phyloP scores from a whole-genome alignment of 176 grass and related monocot species.

The Avena atlantica region DNA sequence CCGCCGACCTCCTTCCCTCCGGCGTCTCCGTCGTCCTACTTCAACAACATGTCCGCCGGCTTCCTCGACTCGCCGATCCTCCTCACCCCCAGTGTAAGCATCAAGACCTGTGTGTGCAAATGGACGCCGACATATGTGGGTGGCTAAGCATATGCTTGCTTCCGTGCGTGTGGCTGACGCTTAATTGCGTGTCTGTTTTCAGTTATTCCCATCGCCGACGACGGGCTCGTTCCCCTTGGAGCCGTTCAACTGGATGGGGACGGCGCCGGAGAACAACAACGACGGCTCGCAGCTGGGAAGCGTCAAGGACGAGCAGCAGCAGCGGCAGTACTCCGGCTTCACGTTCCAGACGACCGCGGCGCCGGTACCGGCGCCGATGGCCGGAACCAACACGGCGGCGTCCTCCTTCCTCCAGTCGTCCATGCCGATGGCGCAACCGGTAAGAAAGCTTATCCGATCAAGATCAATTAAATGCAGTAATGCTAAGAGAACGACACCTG shows the following conservation, averaged over 20 bases:
- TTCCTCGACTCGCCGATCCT: conserved; percentile 81
- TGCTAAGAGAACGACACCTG: not conserved
- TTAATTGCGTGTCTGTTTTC: conserved; percentile 5
- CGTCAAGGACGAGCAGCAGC: conserved; percentile 57
- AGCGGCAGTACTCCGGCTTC: conserved; percentile 61
- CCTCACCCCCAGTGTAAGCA: conserved; percentile 67
- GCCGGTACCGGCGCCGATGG: not conserved
- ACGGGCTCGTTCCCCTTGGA: conserved; percentile 64
- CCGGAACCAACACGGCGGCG: conserved; percentile 3
- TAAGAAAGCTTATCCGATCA: conserved; percentile 24
- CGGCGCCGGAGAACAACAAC: conserved; percentile 27
- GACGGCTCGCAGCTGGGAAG: conserved; percentile 28
- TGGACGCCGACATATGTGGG: not conserved
- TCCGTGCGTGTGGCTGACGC: not conserved
- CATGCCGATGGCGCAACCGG: conserved; percentile 46
- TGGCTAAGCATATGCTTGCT: not conserved
- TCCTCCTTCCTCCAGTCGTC: conserved; percentile 42
- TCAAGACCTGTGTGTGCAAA: not conserved
- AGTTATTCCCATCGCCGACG: conserved; percentile 84
- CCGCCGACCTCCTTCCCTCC: conserved; percentile 64
- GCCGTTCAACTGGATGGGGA: conserved; percentile 65
- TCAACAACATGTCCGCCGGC: conserved; percentile 46
- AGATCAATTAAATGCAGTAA: not conserved
- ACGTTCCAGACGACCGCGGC: conserved; percentile 60
- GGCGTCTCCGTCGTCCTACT: conserved; percentile 64